These are phyloP conservation scores for Amaranthus cruentus DNA, from an alignment of 148 eudicot genomes.

Conservation along the genomic window DNA sequence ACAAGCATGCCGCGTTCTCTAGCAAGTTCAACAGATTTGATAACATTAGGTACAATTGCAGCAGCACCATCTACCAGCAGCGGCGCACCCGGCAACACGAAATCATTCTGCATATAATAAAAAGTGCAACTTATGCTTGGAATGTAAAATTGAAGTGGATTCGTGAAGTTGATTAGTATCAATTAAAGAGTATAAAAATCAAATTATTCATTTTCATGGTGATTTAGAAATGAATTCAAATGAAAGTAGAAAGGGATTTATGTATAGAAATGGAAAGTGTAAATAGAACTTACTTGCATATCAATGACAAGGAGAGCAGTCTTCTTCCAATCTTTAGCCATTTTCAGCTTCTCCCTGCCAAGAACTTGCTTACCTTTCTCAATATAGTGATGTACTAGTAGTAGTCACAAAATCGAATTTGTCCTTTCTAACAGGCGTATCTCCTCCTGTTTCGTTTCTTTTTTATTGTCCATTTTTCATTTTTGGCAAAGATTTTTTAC, in stretches of 20 bases:
- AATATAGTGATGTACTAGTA: not conserved
- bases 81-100: constrained; percentile 50
- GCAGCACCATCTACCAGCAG: constrained; percentile 61
- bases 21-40: constrained; percentile 77
- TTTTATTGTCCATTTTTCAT: too few relatives aligned
- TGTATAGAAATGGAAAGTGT: not conserved
- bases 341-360: not conserved
- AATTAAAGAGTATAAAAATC: not conserved
- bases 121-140: not conserved
- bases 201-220: not conserved
- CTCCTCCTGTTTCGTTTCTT: too few relatives aligned
- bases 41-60: constrained; percentile 74
- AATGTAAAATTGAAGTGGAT: not conserved
- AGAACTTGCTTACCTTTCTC: not conserved
- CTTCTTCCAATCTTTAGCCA: constrained; percentile 48
- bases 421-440: too few relatives aligned
- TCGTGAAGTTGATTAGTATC: not conserved
- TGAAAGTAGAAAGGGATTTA: not conserved
- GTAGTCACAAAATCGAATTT: constrained; percentile 7
- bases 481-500: too few relatives aligned
- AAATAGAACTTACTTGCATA: constrained; percentile 61
- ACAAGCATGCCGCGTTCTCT: constrained; percentile 72
- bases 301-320: constrained; percentile 88
- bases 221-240: not conserved
- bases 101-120: constrained; percentile 62